Percentiles rank a stretch among this genome's conserved stretches.
Evolutionary conservation across 2,329 filamentous ascomycete species (phyloP).

Genomic region (Cryphonectria naterciae): DNA sequence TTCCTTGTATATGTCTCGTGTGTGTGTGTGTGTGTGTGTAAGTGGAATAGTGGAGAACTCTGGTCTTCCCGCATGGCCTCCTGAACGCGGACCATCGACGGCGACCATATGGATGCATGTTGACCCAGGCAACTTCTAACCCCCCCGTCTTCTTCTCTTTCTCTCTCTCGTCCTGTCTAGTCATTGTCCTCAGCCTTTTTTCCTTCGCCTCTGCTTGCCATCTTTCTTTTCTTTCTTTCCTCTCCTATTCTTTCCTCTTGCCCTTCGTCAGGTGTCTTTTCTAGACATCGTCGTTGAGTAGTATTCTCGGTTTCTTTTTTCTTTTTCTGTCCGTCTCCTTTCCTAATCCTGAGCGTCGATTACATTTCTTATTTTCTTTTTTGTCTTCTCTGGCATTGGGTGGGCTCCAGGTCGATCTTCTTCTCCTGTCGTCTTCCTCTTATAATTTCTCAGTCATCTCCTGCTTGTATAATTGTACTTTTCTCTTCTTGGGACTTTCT

Average conservation of each 20-base stretch:
- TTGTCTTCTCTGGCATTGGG: slow-evolving; percentile 14
- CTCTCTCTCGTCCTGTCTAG: slow-evolving; percentile 17
- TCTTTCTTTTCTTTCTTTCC: slow-evolving; percentile 1
- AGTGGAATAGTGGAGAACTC: background rate
- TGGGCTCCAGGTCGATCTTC: background rate
- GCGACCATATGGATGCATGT: slow-evolving; percentile 10
- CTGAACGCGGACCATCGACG: slow-evolving; percentile 7
- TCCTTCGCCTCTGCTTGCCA: background rate
- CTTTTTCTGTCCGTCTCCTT: background rate
- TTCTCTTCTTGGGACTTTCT: slow-evolving; percentile 35
- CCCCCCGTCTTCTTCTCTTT: background rate
- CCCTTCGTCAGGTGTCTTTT: slow-evolving; percentile 15
- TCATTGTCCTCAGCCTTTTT: slow-evolving; percentile 16
- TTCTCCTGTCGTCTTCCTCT: slow-evolving; percentile 25
- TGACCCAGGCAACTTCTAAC: background rate
- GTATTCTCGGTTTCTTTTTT: background rate
- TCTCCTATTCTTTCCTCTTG: slow-evolving; percentile 15
- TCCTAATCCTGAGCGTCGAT: background rate
- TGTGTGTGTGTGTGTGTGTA: background rate
- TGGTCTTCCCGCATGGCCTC: slow-evolving; percentile 1
- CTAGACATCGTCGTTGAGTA: background rate
- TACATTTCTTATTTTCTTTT: slow-evolving; percentile 12
- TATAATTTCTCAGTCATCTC: slow-evolving; percentile 32
- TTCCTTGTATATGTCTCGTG: background rate
- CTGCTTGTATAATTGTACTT: slow-evolving; percentile 18